A percentile compares a stretch with the other conserved stretches of the same genome.
phyloP scores from a whole-genome alignment of 495 filamentous ascomycete species.

The Penicillium simplicissimum region DNA sequence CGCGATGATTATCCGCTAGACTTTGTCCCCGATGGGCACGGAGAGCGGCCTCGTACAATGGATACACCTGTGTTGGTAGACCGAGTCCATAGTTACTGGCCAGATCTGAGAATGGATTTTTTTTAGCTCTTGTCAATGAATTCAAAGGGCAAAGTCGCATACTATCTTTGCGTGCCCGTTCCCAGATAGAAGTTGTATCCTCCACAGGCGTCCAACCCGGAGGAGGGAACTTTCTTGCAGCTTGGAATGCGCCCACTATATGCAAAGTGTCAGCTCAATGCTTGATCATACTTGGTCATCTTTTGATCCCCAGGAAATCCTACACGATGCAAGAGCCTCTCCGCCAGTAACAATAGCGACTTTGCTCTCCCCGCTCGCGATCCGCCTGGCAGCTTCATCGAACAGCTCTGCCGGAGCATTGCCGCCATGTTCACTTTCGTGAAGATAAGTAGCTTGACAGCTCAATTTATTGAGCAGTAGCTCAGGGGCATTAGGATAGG shows the following conservation, averaged over 20 bases:
- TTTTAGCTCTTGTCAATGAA: not conserved
- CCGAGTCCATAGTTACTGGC: conserved; percentile 30
- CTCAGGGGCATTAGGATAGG: conserved; percentile 52
- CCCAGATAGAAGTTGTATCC: conserved; percentile 1
- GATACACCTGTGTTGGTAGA: conserved; percentile 55
- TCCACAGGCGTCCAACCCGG: conserved; percentile 43
- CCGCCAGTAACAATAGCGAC: conserved; percentile 56
- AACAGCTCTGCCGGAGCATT: conserved; percentile 54
- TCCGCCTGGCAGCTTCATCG: conserved; percentile 55
- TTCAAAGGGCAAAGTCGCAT: not conserved
- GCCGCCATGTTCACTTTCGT: conserved; percentile 53
- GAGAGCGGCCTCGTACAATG: conserved; percentile 55
- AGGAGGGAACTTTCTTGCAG: conserved; percentile 44
- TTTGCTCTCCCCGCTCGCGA: conserved; percentile 45
- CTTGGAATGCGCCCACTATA: conserved; percentile 36
- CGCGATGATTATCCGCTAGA: conserved; percentile 47
- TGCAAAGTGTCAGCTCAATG: conserved; percentile 16
- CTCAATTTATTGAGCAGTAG: conserved; percentile 44
- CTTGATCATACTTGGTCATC: conserved; percentile 12
- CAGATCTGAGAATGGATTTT: not conserved
- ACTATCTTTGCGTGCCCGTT: not conserved
- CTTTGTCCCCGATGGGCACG: conserved; percentile 50
- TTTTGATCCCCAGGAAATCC: not conserved
- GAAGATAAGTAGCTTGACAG: conserved; percentile 37
- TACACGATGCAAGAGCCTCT: conserved; percentile 57